phyloP scores from a whole-genome alignment of 768 basidiomycete species.

The Lactarius hatsudake region DNA sequence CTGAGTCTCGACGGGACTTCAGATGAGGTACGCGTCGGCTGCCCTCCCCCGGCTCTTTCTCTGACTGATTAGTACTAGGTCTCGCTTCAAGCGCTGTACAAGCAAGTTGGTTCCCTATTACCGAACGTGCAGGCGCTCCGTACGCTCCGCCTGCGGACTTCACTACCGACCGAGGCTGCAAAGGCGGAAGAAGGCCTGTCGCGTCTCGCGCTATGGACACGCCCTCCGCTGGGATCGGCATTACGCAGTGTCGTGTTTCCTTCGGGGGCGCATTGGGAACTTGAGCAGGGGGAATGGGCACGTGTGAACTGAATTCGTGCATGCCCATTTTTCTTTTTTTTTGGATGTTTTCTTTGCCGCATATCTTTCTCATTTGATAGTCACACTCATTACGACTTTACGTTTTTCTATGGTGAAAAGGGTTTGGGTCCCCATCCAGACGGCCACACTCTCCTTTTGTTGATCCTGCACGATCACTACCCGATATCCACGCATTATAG shows the following conservation, averaged over 20 bases:
- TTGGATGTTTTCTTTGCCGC: background rate
- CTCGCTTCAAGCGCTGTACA: conserved; percentile 32
- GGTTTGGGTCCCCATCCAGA: background rate
- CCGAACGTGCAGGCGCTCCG: conserved; percentile 33
- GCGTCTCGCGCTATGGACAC: conserved; percentile 31
- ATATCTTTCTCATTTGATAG: background rate
- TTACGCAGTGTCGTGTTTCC: conserved; percentile 33
- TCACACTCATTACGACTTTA: background rate
- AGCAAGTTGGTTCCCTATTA: conserved; percentile 31
- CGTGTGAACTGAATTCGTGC: background rate
- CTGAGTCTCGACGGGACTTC: conserved; percentile 30
- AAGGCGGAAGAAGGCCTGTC: conserved; percentile 37
- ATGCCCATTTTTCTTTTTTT: background rate
- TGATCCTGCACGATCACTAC: background rate
- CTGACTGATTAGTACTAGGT: conserved; percentile 2
- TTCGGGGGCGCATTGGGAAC: conserved; percentile 32
- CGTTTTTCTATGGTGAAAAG: background rate
- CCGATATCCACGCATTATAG: background rate
- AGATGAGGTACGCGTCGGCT: conserved; percentile 32
- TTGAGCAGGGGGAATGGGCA: conserved; percentile 8
- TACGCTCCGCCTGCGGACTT: conserved; percentile 35
- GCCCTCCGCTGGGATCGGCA: conserved; percentile 30
- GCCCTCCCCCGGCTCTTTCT: no score
- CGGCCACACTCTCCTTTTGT: background rate
- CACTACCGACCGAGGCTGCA: conserved; percentile 37